These are phyloP conservation scores for Pseudopyricularia cyperi DNA, from an alignment of 2,329 filamentous ascomycete genomes.

Conservation along the genomic window DNA sequence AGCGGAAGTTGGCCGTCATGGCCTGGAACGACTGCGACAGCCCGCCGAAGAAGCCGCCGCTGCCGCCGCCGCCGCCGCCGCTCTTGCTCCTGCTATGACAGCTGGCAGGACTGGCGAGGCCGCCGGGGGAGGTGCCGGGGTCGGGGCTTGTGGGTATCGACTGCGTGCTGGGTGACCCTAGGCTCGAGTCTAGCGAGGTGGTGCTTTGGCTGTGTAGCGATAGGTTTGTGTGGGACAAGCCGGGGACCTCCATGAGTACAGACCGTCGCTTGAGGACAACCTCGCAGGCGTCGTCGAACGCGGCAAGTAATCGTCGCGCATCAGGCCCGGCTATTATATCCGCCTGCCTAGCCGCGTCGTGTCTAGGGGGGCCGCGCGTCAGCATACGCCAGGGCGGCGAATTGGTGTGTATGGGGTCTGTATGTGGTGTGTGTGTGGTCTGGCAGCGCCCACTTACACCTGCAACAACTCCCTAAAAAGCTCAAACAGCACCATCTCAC, in stretches of 20 bases:
- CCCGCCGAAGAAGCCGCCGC: constrained; percentile 1
- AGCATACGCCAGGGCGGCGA: background rate
- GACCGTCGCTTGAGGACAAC: background rate
- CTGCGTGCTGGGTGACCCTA: background rate
- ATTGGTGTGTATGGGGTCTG: no score
- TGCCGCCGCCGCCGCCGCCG: background rate
- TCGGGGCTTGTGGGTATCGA: background rate
- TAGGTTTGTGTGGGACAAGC: background rate
- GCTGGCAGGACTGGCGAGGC: background rate
- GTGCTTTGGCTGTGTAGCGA: background rate
- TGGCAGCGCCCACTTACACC: no score
- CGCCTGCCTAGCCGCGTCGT: background rate
- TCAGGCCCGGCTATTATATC: background rate
- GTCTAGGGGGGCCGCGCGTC: background rate
- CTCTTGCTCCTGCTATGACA: background rate
- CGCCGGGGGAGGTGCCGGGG: background rate
- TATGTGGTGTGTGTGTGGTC: no score
- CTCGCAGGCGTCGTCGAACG: background rate
- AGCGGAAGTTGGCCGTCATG: constrained; percentile 7
- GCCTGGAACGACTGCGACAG: constrained; percentile 15
- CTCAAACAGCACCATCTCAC: constrained; percentile 1
- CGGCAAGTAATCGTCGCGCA: background rate
- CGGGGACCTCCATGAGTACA: background rate
- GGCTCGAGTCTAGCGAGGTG: background rate
- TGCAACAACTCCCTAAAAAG: background rate